A percentile compares a stretch with the other conserved stretches of the same genome.
Evolutionary conservation across 768 basidiomycete genomes (phyloP).

Genomic region (Dendrothele bispora): DNA sequence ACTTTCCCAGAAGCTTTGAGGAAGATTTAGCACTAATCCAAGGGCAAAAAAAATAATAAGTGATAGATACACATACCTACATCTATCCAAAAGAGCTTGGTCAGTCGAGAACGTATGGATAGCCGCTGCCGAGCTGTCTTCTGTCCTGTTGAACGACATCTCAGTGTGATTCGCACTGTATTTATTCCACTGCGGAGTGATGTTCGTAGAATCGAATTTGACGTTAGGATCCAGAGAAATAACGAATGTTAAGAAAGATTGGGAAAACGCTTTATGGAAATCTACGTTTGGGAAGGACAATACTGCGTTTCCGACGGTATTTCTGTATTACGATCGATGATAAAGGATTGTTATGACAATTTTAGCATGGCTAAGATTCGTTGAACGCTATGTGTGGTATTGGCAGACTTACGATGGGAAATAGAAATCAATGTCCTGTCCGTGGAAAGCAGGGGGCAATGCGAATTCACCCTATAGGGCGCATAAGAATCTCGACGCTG

Average conservation of each 20-base stretch:
- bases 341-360: conserved; percentile 27
- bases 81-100: conserved; percentile 33
- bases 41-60: background rate
- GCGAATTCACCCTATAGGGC: conserved; percentile 38
- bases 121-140: conserved; percentile 18
- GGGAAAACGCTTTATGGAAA: conserved; percentile 36
- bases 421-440: conserved; percentile 37
- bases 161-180: conserved; percentile 30
- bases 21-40: too few species aligned
- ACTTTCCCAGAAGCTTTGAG: conserved; percentile 34
- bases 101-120: conserved; percentile 30
- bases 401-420: conserved; percentile 35
- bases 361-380: background rate
- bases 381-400: background rate
- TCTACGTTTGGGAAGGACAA: conserved; percentile 34
- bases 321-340: background rate
- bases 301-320: conserved; percentile 19
- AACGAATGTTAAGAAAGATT: conserved; percentile 38
- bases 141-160: conserved; percentile 49
- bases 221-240: conserved; percentile 25
- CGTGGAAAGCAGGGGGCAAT: conserved; percentile 40
- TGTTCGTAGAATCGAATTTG: conserved; percentile 16
- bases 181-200: conserved; percentile 34
- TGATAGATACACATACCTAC: conserved; percentile 21
- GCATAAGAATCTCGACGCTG: background rate